Conservation (phyloP, 306 rosid species). For the Vicia faba region DNA sequence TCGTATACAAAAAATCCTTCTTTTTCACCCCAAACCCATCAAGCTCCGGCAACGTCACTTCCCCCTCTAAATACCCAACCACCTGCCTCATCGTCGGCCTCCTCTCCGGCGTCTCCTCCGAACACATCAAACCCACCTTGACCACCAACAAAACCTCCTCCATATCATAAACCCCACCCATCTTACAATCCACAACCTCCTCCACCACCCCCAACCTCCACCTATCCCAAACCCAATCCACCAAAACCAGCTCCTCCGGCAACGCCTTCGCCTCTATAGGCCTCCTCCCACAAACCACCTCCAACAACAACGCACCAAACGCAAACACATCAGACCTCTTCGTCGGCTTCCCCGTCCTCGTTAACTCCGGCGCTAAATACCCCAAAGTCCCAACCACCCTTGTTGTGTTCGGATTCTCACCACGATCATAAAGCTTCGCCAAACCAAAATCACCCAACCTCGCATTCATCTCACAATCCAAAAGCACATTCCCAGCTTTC, state of each 20-base stretch:
- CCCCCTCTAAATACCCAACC: conserved; percentile 56
- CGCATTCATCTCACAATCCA: conserved; percentile 60
- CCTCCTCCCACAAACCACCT: conserved; percentile 65
- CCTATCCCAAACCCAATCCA: conserved; percentile 68
- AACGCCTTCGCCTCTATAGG: conserved; percentile 58
- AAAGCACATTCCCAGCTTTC: conserved; percentile 62
- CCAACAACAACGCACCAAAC: conserved; percentile 60
- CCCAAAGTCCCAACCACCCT: conserved; percentile 68
- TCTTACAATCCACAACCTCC: conserved; percentile 45
- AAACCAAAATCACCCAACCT: conserved; percentile 65
- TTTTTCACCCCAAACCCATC: conserved; percentile 30
- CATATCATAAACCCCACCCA: conserved; percentile 48
- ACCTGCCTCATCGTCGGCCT: conserved; percentile 56
- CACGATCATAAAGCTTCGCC: conserved; percentile 58
- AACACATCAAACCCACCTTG: conserved; percentile 58
- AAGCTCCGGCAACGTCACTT: conserved; percentile 39
- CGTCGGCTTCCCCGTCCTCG: conserved; percentile 60
- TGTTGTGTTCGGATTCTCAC: conserved; percentile 57
- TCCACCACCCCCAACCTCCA: conserved; percentile 47
- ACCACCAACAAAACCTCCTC: conserved; percentile 51
- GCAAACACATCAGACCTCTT: conserved; percentile 61
- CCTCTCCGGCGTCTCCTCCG: conserved; percentile 39
- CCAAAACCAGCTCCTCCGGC: conserved; percentile 62
- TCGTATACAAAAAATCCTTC: conserved; percentile 26
- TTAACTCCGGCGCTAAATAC: conserved; percentile 64